A percentile compares a stretch with the other conserved stretches of the same genome.
Evolutionary conservation across 805 yeast genomes (phyloP).

Genomic region (Lachancea sp.): DNA sequence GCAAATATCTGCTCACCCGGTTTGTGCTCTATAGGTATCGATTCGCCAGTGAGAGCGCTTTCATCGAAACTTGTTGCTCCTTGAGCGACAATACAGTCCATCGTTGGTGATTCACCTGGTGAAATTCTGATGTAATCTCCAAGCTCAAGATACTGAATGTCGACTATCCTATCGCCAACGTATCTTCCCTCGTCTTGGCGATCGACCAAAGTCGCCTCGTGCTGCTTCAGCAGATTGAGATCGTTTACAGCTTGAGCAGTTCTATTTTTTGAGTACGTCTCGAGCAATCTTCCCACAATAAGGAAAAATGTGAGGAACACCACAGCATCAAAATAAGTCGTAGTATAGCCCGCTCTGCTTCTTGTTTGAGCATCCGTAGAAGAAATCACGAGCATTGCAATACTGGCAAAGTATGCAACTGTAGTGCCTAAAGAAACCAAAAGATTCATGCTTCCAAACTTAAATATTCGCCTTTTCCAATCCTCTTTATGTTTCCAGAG

Average conservation of each 20-base stretch:
- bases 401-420: constrained; percentile 63
- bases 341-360: constrained; percentile 33
- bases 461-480: constrained; percentile 50
- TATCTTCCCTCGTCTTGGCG: constrained; percentile 13
- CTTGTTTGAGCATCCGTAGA: constrained; percentile 25
- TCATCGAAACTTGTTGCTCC: constrained; percentile 51
- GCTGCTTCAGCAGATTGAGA: constrained; percentile 46
- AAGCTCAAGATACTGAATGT: constrained; percentile 42
- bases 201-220: constrained; percentile 38
- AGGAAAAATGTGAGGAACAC: constrained; percentile 68
- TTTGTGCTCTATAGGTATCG: constrained; percentile 48
- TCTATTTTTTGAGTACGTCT: constrained; percentile 57
- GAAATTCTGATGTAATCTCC: constrained; percentile 45
- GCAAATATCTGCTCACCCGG: constrained; percentile 65
- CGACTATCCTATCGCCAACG: constrained; percentile 31
- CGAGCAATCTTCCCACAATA: constrained; percentile 63
- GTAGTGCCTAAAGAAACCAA: constrained; percentile 69
- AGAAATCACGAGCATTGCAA: constrained; percentile 50
- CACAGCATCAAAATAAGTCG: constrained; percentile 74
- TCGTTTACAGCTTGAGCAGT: constrained; percentile 59
- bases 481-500: constrained; percentile 53
- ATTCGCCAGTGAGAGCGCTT: constrained; percentile 58
- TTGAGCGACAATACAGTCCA: constrained; percentile 46
- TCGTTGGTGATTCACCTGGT: constrained; percentile 56
- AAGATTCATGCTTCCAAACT: constrained; percentile 74